Conservation (phyloP, 352 stramenopile genomes). For the Globisporangium mamillatum region DNA sequence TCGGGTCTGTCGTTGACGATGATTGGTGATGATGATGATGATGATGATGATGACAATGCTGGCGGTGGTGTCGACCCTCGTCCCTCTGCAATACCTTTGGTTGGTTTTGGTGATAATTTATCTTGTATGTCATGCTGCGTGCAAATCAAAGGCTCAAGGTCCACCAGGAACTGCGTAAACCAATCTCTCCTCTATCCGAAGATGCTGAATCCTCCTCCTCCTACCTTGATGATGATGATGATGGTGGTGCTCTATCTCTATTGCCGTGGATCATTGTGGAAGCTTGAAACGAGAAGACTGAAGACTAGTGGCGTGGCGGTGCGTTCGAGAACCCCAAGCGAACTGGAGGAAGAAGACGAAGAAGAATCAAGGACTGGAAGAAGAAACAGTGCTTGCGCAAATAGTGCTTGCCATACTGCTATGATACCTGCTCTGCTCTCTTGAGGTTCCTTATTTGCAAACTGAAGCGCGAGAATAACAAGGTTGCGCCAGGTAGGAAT, state of each 20-base stretch:
- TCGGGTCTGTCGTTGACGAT: constrained; percentile 15
- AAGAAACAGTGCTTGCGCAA: constrained; percentile 5
- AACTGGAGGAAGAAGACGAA: not conserved
- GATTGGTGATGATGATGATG: constrained; percentile 13
- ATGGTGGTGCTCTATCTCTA: constrained; percentile 13
- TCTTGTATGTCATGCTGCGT: constrained; percentile 29
- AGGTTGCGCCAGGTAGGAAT: constrained; percentile 8
- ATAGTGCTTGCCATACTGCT: constrained; percentile 3
- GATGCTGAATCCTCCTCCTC: constrained; percentile 10
- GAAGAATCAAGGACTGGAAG: constrained; percentile 1
- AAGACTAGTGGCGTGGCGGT: constrained; percentile 1
- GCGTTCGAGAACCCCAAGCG: not conserved
- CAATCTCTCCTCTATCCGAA: constrained; percentile 10
- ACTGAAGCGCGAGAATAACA: constrained; percentile 6
- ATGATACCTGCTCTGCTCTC: constrained; percentile 7
- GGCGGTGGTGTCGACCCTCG: constrained; percentile 20
- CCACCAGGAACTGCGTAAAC: constrained; percentile 58
- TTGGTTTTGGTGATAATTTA: constrained; percentile 23
- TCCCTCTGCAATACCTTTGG: constrained; percentile 22
- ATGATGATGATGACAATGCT: constrained; percentile 27
- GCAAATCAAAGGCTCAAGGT: constrained; percentile 49
- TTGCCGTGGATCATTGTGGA: constrained; percentile 9
- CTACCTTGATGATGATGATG: constrained; percentile 18
- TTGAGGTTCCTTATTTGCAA: constrained; percentile 1
- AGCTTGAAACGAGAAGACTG: constrained; percentile 11